phyloP scores from a whole-genome alignment of 768 basidiomycete species.

The Trichaptum fuscoviolaceum region DNA sequence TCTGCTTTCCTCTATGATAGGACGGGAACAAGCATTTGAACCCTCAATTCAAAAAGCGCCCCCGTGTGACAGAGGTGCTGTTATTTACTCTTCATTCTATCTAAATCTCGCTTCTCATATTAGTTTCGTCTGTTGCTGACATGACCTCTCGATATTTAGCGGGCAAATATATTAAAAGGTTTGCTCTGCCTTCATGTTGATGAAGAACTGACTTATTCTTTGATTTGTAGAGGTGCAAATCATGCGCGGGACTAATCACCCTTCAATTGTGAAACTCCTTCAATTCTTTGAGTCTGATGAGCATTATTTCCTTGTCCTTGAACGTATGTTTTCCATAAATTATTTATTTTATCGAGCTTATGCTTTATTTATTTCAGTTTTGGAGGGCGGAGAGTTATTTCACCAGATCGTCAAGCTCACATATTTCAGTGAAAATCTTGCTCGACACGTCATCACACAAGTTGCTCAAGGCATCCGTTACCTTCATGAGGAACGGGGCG shows the following conservation, averaged over 20 bases:
- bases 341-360: background rate
- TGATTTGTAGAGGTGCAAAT: constrained; percentile 85
- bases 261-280: constrained; percentile 86
- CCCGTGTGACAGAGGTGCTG: constrained; percentile 95
- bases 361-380: constrained; percentile 47
- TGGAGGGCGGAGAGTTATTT: constrained; percentile 98
- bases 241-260: constrained; percentile 92
- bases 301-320: constrained; percentile 91
- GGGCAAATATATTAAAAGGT: constrained; percentile 97
- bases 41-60: constrained; percentile 92
- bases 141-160: constrained; percentile 43
- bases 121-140: constrained; percentile 16
- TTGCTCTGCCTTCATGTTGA: constrained; percentile 10
- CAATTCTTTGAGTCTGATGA: constrained; percentile 91
- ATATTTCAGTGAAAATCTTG: constrained; percentile 96
- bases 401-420: constrained; percentile 99
- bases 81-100: constrained; percentile 21
- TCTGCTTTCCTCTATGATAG: constrained; percentile 32
- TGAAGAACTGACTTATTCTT: background rate
- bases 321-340: constrained; percentile 48
- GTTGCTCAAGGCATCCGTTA: constrained; percentile 92
- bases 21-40: constrained; percentile 92
- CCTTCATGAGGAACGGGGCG: constrained; percentile 95
- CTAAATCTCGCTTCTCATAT: constrained; percentile 14
- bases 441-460: constrained; percentile 95